phyloP scores from a whole-genome alignment of 2,329 filamentous ascomycete genomes.

The Ascochyta rabiei region DNA sequence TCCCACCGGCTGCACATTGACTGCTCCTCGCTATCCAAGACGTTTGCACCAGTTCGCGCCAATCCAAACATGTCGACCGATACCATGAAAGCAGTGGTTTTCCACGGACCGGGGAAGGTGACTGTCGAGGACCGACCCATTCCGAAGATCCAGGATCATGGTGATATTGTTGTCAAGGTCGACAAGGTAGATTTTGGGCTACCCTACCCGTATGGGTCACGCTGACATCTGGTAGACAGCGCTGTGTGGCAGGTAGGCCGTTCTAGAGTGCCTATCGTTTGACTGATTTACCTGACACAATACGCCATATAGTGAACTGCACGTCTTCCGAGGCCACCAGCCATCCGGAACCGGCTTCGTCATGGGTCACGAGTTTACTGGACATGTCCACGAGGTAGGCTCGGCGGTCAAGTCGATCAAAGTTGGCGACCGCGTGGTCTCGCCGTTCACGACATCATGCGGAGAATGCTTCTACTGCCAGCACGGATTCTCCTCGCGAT shows the following conservation, averaged over 20 bases:
- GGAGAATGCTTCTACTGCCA: conserved; percentile 85
- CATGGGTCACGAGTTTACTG: conserved; percentile 88
- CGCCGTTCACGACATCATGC: conserved; percentile 72
- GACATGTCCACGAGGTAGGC: conserved; percentile 72
- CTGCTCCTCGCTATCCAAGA: not conserved
- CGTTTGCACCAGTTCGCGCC: not conserved
- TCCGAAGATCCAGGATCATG: conserved; percentile 72
- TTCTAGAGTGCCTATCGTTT: not conserved
- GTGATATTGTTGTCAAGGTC: conserved; percentile 84
- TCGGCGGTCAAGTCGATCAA: conserved; percentile 70
- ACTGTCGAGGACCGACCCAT: conserved; percentile 80
- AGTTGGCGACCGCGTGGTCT: conserved; percentile 78
- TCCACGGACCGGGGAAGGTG: conserved; percentile 77
- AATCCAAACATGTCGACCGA: conserved; percentile 24
- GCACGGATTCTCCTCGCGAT: conserved; percentile 77
- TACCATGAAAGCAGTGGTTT: conserved; percentile 86
- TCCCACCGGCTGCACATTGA: not conserved
- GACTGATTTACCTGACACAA: conserved; percentile 7
- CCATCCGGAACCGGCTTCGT: conserved; percentile 68
- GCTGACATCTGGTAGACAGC: conserved; percentile 60
- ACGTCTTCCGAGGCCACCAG: conserved; percentile 84
- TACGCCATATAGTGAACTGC: conserved; percentile 69
- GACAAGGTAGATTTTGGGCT: conserved; percentile 55
- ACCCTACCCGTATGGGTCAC: not conserved
- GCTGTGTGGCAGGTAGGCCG: conserved; percentile 78